Conservation (phyloP, 2,329 filamentous ascomycete genomes). For the Trichoderma sp. region DNA sequence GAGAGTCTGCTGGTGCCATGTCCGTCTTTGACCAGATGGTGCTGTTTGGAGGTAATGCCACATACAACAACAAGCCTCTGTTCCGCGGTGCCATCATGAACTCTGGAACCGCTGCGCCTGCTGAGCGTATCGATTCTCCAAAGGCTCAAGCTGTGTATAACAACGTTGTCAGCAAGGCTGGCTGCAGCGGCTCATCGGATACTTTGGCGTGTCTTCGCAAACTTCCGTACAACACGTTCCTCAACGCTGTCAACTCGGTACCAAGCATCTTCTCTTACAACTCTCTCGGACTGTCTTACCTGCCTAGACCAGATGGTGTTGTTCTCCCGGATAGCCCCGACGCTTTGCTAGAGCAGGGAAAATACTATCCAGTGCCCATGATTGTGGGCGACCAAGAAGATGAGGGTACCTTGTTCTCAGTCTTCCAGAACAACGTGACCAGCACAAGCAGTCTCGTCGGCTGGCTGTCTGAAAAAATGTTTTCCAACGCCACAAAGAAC, state of each 20-base stretch:
- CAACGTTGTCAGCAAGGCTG: conserved; percentile 55
- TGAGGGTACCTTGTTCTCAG: conserved; percentile 71
- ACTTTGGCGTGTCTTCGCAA: conserved; percentile 64
- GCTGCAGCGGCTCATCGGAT: conserved; percentile 57
- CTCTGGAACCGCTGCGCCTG: conserved; percentile 62
- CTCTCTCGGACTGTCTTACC: conserved; percentile 68
- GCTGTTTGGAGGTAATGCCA: conserved; percentile 68
- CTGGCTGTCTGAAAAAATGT: conserved; percentile 62
- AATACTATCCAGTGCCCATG: conserved; percentile 48
- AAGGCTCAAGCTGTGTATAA: conserved; percentile 67
- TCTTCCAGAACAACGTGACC: conserved; percentile 68
- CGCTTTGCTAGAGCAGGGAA: conserved; percentile 47
- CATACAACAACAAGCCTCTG: conserved; percentile 69
- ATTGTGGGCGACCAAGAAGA: conserved; percentile 74
- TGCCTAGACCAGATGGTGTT: conserved; percentile 69
- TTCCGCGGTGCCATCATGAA: conserved; percentile 80
- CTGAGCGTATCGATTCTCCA: conserved; percentile 60
- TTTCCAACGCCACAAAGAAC: conserved; percentile 50
- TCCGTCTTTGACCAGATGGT: conserved; percentile 75
- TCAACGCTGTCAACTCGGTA: conserved; percentile 67
- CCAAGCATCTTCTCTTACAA: conserved; percentile 65
- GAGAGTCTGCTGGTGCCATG: conserved; percentile 68
- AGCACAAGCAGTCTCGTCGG: conserved; percentile 55
- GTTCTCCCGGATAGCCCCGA: conserved; percentile 64
- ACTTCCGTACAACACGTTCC: conserved; percentile 56